Evolutionary conservation across 768 basidiomycete genomes (phyloP).

Genomic region (Galerina marginata): DNA sequence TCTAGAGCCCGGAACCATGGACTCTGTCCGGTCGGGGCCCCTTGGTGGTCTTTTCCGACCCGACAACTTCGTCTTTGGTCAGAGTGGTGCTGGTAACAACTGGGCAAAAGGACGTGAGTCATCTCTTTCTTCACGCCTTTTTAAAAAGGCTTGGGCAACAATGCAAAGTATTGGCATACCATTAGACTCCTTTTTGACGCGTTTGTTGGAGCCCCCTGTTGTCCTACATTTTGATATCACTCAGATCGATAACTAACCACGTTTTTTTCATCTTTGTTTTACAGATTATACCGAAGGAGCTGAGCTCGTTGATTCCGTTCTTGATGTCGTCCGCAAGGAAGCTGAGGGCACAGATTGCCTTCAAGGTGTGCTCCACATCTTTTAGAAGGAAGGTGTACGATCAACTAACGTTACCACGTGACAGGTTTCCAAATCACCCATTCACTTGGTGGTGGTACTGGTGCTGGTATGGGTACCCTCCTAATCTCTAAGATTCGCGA

Average conservation of each 20-base stretch:
- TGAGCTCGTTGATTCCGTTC: conserved; percentile 96
- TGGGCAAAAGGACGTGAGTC: conserved; percentile 99
- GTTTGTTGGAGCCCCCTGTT: conserved; percentile 17
- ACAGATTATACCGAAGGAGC: conserved; percentile 93
- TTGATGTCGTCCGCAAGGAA: conserved; percentile 99
- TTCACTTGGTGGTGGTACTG: conserved; percentile 98
- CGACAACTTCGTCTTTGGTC: conserved; percentile 98
- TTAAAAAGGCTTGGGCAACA: not conserved
- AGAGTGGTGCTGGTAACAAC: conserved; percentile 99
- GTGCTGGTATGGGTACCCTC: conserved; percentile 99
- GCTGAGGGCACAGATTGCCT: conserved; percentile 97
- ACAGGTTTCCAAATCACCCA: conserved; percentile 98
- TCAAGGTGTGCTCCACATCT: conserved; percentile 64
- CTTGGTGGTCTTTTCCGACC: conserved; percentile 94
- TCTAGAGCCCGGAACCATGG: conserved; percentile 97
- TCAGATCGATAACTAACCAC: conserved; percentile 26
- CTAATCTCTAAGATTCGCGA: conserved; percentile 99
- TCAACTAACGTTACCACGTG: conserved; percentile 23
- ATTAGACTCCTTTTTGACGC: conserved; percentile 24
- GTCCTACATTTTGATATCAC: conserved; percentile 12
- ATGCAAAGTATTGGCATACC: not conserved
- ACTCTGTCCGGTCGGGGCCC: conserved; percentile 88
- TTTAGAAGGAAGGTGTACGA: conserved; percentile 8
- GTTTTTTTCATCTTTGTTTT: conserved; percentile 11
- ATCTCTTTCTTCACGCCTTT: conserved; percentile 3